Percentiles rank a stretch among this genome's conserved stretches.
These are phyloP conservation scores for Alternaria incomplexa DNA, from an alignment of 2,329 filamentous ascomycete genomes.

Conservation along the genomic window DNA sequence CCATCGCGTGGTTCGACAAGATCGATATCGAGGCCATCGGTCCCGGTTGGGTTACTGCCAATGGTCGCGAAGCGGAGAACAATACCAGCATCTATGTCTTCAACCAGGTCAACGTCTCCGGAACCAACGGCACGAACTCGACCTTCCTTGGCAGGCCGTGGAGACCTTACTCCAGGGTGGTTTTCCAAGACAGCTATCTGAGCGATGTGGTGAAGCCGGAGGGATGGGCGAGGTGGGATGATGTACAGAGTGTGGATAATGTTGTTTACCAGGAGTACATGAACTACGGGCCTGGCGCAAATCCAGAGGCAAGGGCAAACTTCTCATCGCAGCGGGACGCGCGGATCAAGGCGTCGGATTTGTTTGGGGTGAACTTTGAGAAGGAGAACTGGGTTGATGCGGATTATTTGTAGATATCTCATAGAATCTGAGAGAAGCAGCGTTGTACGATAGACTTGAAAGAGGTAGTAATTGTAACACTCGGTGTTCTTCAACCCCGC, in stretches of 20 bases:
- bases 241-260: constrained; percentile 19
- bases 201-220: constrained; percentile 61
- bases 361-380: constrained; percentile 18
- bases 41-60: constrained; percentile 29
- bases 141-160: constrained; percentile 60
- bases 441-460: not conserved
- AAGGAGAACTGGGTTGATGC: constrained; percentile 27
- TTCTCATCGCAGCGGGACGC: constrained; percentile 15
- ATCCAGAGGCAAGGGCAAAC: not conserved
- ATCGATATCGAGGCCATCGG: constrained; percentile 34
- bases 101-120: constrained; percentile 55
- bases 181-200: constrained; percentile 58
- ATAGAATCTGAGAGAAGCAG: not conserved
- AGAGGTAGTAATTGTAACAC: not conserved
- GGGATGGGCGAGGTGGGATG: constrained; percentile 57
- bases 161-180: constrained; percentile 55
- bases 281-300: constrained; percentile 24
- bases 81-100: constrained; percentile 58
- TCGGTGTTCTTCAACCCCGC: not conserved
- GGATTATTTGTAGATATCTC: not conserved
- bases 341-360: constrained; percentile 8
- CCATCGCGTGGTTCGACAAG: constrained; percentile 55
- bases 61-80: constrained; percentile 21
- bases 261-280: constrained; percentile 24
- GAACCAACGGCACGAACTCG: constrained; percentile 38